These are phyloP conservation scores for Yamadazyma mexicana DNA, from an alignment of 1,139 yeast species.

Conservation along the genomic window DNA sequence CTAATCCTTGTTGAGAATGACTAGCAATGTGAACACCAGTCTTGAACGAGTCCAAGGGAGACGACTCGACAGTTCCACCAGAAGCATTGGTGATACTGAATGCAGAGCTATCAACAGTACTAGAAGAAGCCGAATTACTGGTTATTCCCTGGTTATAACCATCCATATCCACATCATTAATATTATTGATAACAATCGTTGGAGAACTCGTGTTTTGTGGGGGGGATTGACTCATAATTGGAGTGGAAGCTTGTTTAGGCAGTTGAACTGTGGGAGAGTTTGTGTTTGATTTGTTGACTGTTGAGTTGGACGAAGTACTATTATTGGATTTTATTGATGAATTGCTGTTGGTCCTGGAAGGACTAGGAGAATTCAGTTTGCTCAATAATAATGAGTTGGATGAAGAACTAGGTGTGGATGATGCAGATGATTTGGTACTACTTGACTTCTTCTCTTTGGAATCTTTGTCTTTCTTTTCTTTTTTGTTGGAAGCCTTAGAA, in stretches of 20 bases:
- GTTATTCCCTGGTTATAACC: conserved; percentile 13
- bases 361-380: conserved; percentile 31
- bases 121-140: neutral
- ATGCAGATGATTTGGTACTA: conserved; percentile 15
- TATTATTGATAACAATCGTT: conserved; percentile 19
- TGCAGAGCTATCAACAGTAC: neutral
- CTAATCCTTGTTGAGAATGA: conserved; percentile 27
- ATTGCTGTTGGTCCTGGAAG: conserved; percentile 35
- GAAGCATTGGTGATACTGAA: neutral
- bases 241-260: conserved; percentile 13
- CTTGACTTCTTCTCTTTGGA: conserved; percentile 16
- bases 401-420: conserved; percentile 17
- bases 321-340: conserved; percentile 28
- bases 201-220: conserved; percentile 11
- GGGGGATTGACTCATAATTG: conserved; percentile 8
- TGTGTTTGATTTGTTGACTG: conserved; percentile 7
- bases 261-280: conserved; percentile 15
- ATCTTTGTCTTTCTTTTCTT: conserved; percentile 29
- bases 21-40: conserved; percentile 18
- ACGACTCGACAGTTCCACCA: neutral
- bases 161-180: conserved; percentile 24
- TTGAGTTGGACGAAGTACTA: conserved; percentile 14
- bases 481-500: conserved; percentile 36
- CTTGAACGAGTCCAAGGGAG: conserved; percentile 15
- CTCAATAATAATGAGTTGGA: conserved; percentile 1